Base-by-base conservation (phyloP, 2,329 filamentous ascomycete species). In the Sporothrix mexicana region DNA sequence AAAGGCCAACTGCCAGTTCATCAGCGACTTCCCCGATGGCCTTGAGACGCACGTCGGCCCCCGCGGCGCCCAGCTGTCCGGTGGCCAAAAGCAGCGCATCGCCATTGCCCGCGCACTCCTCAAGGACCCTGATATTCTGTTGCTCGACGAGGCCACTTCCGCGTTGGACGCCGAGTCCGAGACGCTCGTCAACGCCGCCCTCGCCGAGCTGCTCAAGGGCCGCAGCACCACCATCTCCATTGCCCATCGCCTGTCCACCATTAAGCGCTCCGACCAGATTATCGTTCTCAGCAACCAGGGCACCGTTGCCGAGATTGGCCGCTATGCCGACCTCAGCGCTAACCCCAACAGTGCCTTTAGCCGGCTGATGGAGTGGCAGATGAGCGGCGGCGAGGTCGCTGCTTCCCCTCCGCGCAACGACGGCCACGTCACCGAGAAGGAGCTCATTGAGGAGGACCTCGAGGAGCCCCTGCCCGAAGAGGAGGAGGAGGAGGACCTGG, bases 321-420 rank as follows among this genome's bases (percentile, higher is more conserved):
- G 91, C 73, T 99, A 97, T 80, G 83, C 87, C 30, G 88, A 94
- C 75, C 87, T 99, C 25, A 92, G 91, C 70, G 85, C 88, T 5
- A 89, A 93, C 74, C 87, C 88, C 17, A 85, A 92, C 10, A 97
- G 95, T 70, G 94, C 95, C 1, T 99, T 99, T 79, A 95, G 91
- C 77, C 96, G 92, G 83, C 85, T 99, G 70, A 99, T 99, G 96
- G 95, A 98, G 82, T 98, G 95, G 95, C 96, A 99, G 83, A 93
- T 98, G 89, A 96, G 88, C 77, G 95, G 95, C 13, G 92, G 92
- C 9, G 94, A 97, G 72, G 79, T 85, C 9, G 81, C 85, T 0
- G 80, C 85, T 13, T 23, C 10, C 55, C 36, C 43, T 12, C 49
- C 45, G 53, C 72, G 45, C 83, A 84, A 47, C 79, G 77, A 77